Base-by-base conservation (phyloP, 495 filamentous ascomycete genomes). In the Venustampulla echinocandica region DNA sequence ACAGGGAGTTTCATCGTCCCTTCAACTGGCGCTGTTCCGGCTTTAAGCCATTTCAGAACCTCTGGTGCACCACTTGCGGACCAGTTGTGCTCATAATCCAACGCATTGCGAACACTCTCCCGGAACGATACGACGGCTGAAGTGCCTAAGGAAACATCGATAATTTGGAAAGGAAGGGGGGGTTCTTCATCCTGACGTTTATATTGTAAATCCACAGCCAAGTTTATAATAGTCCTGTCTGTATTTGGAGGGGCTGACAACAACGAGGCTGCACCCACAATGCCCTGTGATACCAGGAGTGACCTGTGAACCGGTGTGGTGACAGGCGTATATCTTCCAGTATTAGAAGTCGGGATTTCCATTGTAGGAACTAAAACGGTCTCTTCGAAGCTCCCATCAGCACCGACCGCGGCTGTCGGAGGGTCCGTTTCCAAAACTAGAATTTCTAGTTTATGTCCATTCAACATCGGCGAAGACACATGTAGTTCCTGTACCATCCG, bases 241-340 rank as follows among this genome's bases (percentile, higher is more conserved):
- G 48, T 23, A 48, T 61, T 59, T 38, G 61, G 40, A 5, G 72
- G 62, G 40, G 67, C 58, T 13, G 61, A 46, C 23, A 69, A 43
- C 25, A 74, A 47, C 11, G 58, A 53, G 15, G 64, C 60, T 3
- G 69, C 70, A 13, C 72, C 74, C 9, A 57, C 19, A 14, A 76
- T 52, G 0, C 87, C 90, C 33, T 82, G 73, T 2, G 78, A 80
- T 24, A 93, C 79, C 11, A 96, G 51, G 19, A 97, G 61, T 9
- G 82, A 77, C 61, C 82, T 84, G 55, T 98, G 92, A 13, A 95
- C 87, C 0, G 92, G 90, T 44, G 89, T 87, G 9, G 79, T 77
- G 10, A 94, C 69, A 28, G 81, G 63, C 18, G 75, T 75, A 37
- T 76, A 68, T 45, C 74, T 73, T 13, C 78, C 80, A 10, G 69